Evolutionary conservation across 139 green algal genomes (phyloP).

Genomic region (Trebouxia sp.): DNA sequence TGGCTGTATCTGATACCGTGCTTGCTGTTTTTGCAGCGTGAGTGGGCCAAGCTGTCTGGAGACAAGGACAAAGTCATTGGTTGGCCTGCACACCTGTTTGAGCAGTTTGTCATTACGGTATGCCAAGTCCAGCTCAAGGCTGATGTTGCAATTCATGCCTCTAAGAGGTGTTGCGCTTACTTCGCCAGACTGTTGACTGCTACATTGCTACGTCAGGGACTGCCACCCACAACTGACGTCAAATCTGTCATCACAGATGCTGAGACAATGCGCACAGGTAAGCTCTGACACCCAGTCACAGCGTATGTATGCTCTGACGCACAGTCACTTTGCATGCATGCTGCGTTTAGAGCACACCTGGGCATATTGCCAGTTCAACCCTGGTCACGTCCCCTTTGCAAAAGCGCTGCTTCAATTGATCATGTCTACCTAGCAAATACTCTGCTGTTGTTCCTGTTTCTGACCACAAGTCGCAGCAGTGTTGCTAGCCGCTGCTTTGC

Average conservation of each 20-base stretch:
- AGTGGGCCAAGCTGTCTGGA: conserved; percentile 51
- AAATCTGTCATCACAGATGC: conserved; percentile 37
- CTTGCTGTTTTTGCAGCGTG: conserved; percentile 43
- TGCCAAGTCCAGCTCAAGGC: conserved; percentile 11
- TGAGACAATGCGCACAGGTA: conserved; percentile 19
- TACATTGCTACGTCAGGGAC: conserved; percentile 45
- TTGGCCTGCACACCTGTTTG: conserved; percentile 66
- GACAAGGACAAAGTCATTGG: conserved; percentile 38
- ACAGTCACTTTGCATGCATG: no score
- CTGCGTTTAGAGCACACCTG: no score
- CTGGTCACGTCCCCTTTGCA: no score
- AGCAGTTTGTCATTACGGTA: conserved; percentile 79
- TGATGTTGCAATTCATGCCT: no score
- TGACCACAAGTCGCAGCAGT: no score
- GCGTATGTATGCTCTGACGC: no score
- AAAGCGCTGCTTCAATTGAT: no score
- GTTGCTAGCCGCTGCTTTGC: no score
- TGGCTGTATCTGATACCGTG: background rate
- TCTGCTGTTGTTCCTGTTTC: no score
- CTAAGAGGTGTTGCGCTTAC: no score
- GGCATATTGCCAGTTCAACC: no score
- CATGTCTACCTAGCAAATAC: no score
- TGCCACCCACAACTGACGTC: conserved; percentile 67
- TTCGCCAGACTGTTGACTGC: background rate
- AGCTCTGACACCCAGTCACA: background rate